Evolutionary conservation across 495 filamentous ascomycete genomes (phyloP), one percentile per base, ranked within the genome.

Genomic region (Staphylotrichum tortipilum): DNA sequence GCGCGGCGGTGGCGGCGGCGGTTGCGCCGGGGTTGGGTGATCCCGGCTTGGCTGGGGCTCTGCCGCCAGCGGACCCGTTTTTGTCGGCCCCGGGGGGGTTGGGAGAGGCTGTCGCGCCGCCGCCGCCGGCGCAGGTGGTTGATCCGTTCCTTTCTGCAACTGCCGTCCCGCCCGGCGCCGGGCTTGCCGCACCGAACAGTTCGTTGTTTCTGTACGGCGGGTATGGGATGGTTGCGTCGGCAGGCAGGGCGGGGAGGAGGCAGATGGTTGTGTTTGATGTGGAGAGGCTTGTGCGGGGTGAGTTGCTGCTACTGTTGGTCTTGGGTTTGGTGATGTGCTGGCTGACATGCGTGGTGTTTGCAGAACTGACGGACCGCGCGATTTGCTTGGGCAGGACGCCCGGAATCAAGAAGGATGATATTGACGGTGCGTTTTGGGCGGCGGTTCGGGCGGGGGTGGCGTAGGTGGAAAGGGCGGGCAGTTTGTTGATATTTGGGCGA

Each of bases 371-470:
- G 1, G 39, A 47, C 1, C 22, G 54, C 19, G 73, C 63, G 4
- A 72, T 79, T 0, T 86, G 83, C 63, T 68, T 86, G 0, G 83
- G 83, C 0, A 67, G 79, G 10, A 60, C 77, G 3, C 82, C 83
- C 4, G 83, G 82, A 1, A 80, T 82, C 39, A 71, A 72, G 31
- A 70, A 69, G 38, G 63, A 54, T 37, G 81, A 85, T 57, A 77
- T 87, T 7, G 78, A 84, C 52, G 55, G 46, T 18, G 74, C 83
- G 26, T 76, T 86, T 38, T 68, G 72, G 67, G 29, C 44, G 35
- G 50, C 62, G 4, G 42, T 39, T 9, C 49, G 43, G 40, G 47
- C 19, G n/a, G 12, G 37, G 3, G 12, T 45, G 34, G 8, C 11
- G 15, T 28, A 28, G 30, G 29, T n/a, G 6, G 33, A 35, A 15